Conservation (phyloP, 1,284 basidiomycete species). For the Ceratobasidium papillatum region DNA sequence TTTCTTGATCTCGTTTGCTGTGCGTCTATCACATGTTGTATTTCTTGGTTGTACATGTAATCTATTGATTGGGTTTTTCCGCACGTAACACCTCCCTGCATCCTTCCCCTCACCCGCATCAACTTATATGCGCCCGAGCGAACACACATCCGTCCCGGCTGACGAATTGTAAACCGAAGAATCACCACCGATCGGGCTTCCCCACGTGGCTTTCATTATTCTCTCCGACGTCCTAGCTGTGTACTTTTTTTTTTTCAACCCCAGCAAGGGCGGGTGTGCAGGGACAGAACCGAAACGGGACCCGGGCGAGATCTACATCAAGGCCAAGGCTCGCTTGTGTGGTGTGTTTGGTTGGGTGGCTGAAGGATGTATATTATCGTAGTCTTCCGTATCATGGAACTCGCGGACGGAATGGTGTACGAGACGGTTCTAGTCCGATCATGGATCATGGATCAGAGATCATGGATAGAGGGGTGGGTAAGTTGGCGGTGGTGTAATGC, state of each 20-base stretch:
- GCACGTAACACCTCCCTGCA: background rate
- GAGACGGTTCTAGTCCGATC: background rate
- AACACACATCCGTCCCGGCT: background rate
- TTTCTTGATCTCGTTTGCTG: background rate
- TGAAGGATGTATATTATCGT: background rate
- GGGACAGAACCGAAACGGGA: background rate
- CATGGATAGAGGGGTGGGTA: background rate
- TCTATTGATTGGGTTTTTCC: background rate
- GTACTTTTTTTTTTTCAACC: background rate
- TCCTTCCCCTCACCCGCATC: background rate
- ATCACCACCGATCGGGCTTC: background rate
- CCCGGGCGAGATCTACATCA: background rate
- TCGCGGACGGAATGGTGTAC: background rate
- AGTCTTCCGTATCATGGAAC: constrained; percentile 10
- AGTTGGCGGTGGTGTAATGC: background rate
- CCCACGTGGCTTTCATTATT: constrained; percentile 35
- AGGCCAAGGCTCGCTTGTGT: no score
- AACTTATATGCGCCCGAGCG: background rate
- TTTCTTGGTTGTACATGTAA: constrained; percentile 16
- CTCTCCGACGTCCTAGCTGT: background rate
- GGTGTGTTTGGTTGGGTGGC: background rate
- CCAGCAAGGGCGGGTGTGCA: background rate
- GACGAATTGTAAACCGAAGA: constrained; percentile 4
- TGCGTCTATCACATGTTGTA: constrained; percentile 10
- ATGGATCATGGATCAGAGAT: background rate